Evolutionary conservation across 2,329 filamentous ascomycete genomes (phyloP).

Genomic region (Sclerotinia glacialis): DNA sequence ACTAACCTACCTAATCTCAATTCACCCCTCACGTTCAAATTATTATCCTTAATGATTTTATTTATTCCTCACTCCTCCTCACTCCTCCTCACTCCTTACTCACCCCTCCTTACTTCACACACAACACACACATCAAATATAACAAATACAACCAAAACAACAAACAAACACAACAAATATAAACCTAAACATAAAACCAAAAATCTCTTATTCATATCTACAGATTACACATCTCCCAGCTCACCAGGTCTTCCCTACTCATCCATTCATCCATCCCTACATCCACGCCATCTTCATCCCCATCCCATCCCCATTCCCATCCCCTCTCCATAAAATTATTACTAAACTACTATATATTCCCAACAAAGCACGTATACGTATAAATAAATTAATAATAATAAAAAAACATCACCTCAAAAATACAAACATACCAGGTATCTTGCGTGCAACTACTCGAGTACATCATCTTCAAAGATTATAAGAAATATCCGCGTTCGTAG

Average conservation of each 20-base stretch:
- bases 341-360: neutral
- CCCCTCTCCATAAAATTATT: constrained; percentile 2
- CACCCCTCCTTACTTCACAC: too few species aligned
- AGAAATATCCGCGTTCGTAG: constrained; percentile 20
- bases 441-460: neutral
- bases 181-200: neutral
- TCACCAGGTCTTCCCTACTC: neutral
- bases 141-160: too few species aligned
- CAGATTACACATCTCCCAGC: neutral
- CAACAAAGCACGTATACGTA: too few species aligned
- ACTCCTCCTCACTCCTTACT: too few species aligned
- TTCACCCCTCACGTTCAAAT: too few species aligned
- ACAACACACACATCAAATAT: too few species aligned
- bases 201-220: neutral
- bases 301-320: neutral
- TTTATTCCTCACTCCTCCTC: too few species aligned
- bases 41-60: too few species aligned
- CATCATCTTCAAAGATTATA: neutral
- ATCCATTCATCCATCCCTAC: neutral
- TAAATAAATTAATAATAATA: neutral
- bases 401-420: neutral
- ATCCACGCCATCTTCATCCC: too few species aligned
- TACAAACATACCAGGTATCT: neutral
- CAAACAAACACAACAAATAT: too few species aligned
- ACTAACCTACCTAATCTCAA: too few species aligned